phyloP scores from a whole-genome alignment of 768 basidiomycete genomes.

The Phanerochaete carnosa region DNA sequence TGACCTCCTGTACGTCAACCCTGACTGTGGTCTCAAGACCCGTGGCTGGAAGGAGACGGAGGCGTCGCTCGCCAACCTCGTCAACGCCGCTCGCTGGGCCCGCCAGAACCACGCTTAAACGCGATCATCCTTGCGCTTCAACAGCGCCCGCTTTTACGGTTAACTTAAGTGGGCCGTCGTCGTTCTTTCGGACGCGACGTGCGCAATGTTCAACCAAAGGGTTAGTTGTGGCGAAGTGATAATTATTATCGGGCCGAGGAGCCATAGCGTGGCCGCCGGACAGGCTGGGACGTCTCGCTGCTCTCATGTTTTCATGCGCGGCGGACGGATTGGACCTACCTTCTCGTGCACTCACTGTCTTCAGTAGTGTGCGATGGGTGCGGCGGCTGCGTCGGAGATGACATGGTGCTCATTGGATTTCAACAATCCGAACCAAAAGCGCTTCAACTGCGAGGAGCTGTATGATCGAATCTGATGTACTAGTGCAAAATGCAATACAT shows the following conservation, averaged over 20 bases:
- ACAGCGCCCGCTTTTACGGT: conserved; percentile 75
- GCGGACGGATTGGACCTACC: conserved; percentile 8
- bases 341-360: neutral
- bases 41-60: conserved; percentile 99
- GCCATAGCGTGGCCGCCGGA: conserved; percentile 7
- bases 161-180: conserved; percentile 42
- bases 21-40: conserved; percentile 98
- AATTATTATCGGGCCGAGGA: conserved; percentile 9
- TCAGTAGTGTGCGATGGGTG: conserved; percentile 2
- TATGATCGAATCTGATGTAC: neutral
- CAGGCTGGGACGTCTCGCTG: conserved; percentile 9
- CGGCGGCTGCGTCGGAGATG: conserved; percentile 14
- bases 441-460: conserved; percentile 13
- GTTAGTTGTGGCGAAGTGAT: conserved; percentile 14
- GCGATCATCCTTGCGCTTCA: conserved; percentile 66
- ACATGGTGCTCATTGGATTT: conserved; percentile 50
- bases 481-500: conserved; percentile 1
- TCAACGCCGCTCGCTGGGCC: conserved; percentile 91
- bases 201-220: conserved; percentile 11
- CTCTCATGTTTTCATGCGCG: neutral
- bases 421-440: conserved; percentile 63
- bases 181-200: neutral
- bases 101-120: conserved; percentile 76
- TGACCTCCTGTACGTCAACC: conserved; percentile 88
- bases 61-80: conserved; percentile 82